Conservation (phyloP, 768 basidiomycete species). For the Leccinum broughii region DNA sequence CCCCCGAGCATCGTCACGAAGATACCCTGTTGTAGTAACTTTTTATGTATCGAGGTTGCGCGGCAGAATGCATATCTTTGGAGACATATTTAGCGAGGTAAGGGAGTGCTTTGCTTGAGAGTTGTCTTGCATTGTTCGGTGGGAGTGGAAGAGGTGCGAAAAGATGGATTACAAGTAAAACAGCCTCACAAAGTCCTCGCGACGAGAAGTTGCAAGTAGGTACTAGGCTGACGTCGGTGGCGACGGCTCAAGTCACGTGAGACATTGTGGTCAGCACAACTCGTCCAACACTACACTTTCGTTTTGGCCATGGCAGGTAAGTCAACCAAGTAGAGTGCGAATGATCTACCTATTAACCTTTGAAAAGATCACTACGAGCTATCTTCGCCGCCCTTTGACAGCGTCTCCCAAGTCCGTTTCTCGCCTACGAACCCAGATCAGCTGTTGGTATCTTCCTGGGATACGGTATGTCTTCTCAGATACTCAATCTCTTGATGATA, state of each 20-base stretch:
- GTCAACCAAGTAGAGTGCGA: background rate
- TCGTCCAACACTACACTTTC: background rate
- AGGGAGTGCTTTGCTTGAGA: no score
- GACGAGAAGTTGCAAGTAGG: background rate
- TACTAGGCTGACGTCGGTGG: conserved; percentile 12
- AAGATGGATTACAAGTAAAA: background rate
- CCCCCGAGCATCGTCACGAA: conserved; percentile 31
- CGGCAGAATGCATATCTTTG: conserved; percentile 39
- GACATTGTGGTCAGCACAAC: no score
- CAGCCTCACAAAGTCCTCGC: conserved; percentile 7
- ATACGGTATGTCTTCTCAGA: conserved; percentile 49
- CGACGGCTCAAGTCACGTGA: background rate
- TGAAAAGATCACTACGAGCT: conserved; percentile 42
- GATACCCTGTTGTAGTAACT: conserved; percentile 38
- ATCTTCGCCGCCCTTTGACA: conserved; percentile 79
- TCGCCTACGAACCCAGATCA: conserved; percentile 79
- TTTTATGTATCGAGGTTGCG: conserved; percentile 35
- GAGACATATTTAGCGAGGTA: conserved; percentile 16
- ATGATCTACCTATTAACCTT: background rate
- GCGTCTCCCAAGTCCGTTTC: conserved; percentile 77
- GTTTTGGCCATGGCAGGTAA: background rate
- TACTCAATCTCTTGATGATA: background rate
- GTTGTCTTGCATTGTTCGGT: no score
- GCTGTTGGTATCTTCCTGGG: conserved; percentile 88
- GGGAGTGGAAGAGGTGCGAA: background rate